Evolutionary conservation across 2,329 filamentous ascomycete genomes (phyloP).

Genomic region (Rhynchosporium agropyri): DNA sequence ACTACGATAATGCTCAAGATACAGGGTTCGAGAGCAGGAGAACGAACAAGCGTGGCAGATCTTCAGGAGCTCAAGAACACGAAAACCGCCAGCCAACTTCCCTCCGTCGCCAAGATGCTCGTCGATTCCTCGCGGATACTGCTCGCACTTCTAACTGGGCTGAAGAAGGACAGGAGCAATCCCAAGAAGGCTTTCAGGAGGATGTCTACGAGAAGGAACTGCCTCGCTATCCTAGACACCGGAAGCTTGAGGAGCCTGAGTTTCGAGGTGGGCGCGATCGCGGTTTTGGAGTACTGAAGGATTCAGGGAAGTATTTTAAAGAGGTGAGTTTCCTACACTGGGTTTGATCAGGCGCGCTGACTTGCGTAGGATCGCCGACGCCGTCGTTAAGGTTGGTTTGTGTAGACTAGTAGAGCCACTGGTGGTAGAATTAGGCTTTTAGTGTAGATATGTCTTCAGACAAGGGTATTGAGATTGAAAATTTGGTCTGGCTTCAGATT

Average conservation of each 20-base stretch:
- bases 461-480: no score
- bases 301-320: not conserved
- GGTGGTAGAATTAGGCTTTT: no score
- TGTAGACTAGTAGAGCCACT: no score
- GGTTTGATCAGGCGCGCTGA: not conserved
- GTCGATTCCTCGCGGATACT: not conserved
- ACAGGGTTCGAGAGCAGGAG: not conserved
- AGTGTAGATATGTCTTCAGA: no score
- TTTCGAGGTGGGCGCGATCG: not conserved
- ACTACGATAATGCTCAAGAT: not conserved
- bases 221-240: not conserved
- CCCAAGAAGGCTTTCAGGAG: not conserved
- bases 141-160: not conserved
- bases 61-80: no score
- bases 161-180: not conserved
- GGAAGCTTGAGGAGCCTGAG: not conserved
- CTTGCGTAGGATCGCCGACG: not conserved
- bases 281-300: not conserved
- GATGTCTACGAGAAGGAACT: not conserved
- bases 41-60: no score
- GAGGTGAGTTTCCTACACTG: not conserved
- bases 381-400: not conserved
- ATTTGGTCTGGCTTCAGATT: no score
- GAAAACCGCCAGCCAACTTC: not conserved
- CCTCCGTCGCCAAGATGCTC: slow-evolving; percentile 1